A percentile compares a stretch with the other conserved stretches of the same genome.
These are phyloP conservation scores for Capronia epimyces DNA, from an alignment of 2,329 filamentous ascomycete genomes.

Conservation along the genomic window DNA sequence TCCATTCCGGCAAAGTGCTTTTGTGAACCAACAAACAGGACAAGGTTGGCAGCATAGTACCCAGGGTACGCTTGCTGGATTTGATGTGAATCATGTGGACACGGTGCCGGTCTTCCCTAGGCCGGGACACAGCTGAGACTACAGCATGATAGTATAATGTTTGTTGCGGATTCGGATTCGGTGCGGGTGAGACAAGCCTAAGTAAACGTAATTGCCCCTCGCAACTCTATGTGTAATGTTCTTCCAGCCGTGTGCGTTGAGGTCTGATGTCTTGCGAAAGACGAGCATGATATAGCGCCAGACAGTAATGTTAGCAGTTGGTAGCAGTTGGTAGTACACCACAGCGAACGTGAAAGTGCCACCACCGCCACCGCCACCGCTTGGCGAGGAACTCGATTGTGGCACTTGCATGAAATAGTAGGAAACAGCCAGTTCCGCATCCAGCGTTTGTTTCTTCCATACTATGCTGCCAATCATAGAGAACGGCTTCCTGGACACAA, in stretches of 20 bases:
- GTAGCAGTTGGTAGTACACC: neutral
- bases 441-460: neutral
- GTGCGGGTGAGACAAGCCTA: neutral
- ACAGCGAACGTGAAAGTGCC: neutral
- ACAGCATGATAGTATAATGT: conserved; percentile 16
- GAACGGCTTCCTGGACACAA: too few species aligned
- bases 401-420: neutral
- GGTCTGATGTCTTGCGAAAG: too few species aligned
- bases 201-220: too few species aligned
- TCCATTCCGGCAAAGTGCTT: conserved; percentile 85
- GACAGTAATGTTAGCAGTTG: neutral
- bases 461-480: too few species aligned
- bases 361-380: neutral
- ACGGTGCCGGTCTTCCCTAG: conserved; percentile 83
- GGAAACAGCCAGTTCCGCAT: neutral
- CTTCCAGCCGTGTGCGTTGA: too few species aligned
- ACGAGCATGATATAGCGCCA: too few species aligned
- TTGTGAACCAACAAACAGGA: conserved; percentile 83
- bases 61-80: conserved; percentile 69
- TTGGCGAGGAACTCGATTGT: neutral
- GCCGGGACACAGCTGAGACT: conserved; percentile 49
- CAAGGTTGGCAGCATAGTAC: conserved; percentile 80
- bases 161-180: neutral
- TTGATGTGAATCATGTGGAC: conserved; percentile 67
- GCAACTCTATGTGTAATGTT: too few species aligned